Conservation (phyloP, 2,329 filamentous ascomycete species). For the Cytospora mali region DNA sequence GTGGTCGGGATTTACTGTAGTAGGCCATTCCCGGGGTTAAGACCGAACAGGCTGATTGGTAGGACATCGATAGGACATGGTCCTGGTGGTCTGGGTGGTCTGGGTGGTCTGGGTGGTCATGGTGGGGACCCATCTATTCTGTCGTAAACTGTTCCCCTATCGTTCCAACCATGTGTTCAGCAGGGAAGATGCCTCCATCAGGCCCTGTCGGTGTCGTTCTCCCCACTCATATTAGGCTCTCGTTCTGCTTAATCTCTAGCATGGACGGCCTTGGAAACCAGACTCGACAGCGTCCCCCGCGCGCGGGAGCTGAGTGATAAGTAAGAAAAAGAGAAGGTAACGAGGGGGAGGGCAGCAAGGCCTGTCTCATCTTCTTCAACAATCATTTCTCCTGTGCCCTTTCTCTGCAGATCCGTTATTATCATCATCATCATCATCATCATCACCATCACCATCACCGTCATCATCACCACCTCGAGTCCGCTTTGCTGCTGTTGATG, state of each 20-base stretch:
- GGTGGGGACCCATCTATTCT: neutral
- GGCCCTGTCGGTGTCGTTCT: neutral
- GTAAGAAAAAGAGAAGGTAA: neutral
- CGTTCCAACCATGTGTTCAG: constrained; percentile 18
- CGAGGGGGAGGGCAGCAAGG: neutral
- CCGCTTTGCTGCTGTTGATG: constrained; percentile 1
- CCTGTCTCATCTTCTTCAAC: neutral
- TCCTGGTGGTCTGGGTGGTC: no score
- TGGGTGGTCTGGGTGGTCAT: no score
- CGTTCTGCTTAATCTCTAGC: neutral
- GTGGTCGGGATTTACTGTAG: neutral
- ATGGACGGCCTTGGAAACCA: neutral
- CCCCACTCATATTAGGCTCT: neutral
- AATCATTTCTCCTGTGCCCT: neutral
- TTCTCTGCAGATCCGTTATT: neutral
- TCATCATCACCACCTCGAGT: neutral
- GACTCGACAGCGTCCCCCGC: neutral
- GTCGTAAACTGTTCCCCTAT: constrained; percentile 1
- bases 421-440: neutral
- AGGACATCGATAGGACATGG: no score
- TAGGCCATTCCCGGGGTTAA: neutral
- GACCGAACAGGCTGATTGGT: neutral
- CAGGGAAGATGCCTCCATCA: constrained; percentile 17
- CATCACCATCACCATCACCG: neutral
- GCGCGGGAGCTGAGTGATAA: neutral